A percentile compares a stretch with the other conserved stretches of the same genome.
Evolutionary conservation across 116 monocot species (phyloP).

Genomic region (Posidonia oceanica): DNA sequence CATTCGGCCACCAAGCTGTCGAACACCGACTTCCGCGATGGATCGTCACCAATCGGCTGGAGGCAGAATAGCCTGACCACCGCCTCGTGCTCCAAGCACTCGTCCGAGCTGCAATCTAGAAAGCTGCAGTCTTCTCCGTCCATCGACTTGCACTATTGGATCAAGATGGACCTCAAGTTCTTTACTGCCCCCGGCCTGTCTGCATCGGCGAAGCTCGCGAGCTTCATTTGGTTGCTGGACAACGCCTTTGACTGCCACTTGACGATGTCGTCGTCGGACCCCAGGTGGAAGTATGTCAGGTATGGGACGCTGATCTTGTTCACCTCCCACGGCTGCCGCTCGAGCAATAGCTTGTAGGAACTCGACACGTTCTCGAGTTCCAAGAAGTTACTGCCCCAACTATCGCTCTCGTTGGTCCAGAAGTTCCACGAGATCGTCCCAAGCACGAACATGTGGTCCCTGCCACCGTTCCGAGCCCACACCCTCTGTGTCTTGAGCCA

Average conservation of each 20-base stretch:
- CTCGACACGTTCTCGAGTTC: constrained; percentile 13
- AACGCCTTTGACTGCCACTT: too few species aligned
- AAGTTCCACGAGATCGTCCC: constrained; percentile 59
- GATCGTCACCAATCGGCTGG: constrained; percentile 33
- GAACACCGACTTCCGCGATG: too few species aligned
- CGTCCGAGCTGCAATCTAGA: constrained; percentile 12
- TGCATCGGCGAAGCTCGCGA: too few species aligned
- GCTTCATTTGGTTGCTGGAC: too few species aligned
- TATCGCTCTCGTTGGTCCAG: constrained; percentile 7
- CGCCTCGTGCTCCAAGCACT: too few species aligned
- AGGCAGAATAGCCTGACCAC: constrained; percentile 34
- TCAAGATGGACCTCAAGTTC: too few species aligned
- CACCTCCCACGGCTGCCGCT: constrained; percentile 32
- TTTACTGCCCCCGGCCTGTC: constrained; percentile 10
- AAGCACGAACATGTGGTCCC: constrained; percentile 44
- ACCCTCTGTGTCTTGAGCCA: too few species aligned
- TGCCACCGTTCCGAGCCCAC: constrained; percentile 17
- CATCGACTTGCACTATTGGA: too few species aligned
- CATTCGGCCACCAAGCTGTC: too few species aligned
- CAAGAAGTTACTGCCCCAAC: constrained; percentile 47
- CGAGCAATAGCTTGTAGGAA: constrained; percentile 37
- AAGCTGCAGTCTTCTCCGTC: too few species aligned
- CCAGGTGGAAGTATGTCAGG: constrained; percentile 56
- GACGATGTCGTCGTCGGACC: constrained; percentile 24
- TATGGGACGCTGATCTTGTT: constrained; percentile 40